Conservation (phyloP, 2,329 filamentous ascomycete genomes). For the Sporothrix brasiliensis region DNA sequence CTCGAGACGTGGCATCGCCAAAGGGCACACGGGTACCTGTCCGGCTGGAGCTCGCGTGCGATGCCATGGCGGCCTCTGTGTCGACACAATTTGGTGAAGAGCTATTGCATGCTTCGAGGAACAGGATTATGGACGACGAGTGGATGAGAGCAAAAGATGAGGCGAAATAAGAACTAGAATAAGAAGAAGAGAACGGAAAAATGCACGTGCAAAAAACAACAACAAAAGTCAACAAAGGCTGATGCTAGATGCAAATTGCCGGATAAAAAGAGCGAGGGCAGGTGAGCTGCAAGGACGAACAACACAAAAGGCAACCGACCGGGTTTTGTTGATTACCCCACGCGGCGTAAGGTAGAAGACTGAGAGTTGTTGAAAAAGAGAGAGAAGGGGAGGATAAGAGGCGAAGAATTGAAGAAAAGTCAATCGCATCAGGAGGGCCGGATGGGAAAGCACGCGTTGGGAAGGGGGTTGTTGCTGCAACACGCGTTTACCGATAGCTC, state of each 20-base stretch:
- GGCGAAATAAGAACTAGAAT: neutral
- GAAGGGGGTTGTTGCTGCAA: constrained; percentile 25
- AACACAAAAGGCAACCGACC: neutral
- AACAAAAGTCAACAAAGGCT: constrained; percentile 20
- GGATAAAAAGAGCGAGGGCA: constrained; percentile 15
- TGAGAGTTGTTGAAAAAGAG: constrained; percentile 9
- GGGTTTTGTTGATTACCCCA: constrained; percentile 21
- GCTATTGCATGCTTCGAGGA: constrained; percentile 30
- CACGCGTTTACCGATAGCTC: constrained; percentile 31
- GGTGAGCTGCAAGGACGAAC: constrained; percentile 4
- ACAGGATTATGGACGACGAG: constrained; percentile 9
- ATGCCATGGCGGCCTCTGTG: constrained; percentile 37
- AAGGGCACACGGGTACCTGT: constrained; percentile 40
- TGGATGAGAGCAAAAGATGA: neutral
- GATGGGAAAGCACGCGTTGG: constrained; percentile 26
- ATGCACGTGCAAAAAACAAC: constrained; percentile 11
- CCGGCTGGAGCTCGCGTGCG: constrained; percentile 33
- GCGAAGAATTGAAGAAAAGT: constrained; percentile 10
- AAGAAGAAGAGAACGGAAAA: neutral
- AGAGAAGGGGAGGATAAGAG: constrained; percentile 13
- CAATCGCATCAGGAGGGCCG: neutral
- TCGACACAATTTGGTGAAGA: neutral
- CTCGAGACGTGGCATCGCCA: constrained; percentile 40
- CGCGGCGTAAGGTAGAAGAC: constrained; percentile 11
- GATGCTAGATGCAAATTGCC: neutral